Evolutionary conservation across 2,329 filamentous ascomycete genomes (phyloP), one percentile per base, ranked within the genome.

Genomic region (Penicillium sp.): DNA sequence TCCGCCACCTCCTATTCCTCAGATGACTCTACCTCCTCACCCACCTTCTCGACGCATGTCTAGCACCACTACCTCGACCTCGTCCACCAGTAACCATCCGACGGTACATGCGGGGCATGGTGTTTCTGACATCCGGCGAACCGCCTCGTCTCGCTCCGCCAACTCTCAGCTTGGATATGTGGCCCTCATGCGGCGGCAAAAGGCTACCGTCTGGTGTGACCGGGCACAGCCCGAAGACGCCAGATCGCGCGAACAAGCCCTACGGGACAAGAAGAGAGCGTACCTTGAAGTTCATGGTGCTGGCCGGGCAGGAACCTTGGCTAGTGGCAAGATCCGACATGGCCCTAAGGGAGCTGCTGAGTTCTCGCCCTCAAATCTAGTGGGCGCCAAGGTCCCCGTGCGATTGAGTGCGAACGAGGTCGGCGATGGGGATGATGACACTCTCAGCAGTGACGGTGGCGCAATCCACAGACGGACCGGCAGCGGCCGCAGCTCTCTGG

Each of bases 201-300:
- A 97, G 74, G 94, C 92, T 33, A 99, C 94, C 0, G 94, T 99
- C 5, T 99, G 94, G 94, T 97, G 92, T 78, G 94, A 97, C 72
- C 88, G 92, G 53, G 85, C 93, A 10, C 94, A 99, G 73, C 87
- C 90, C 60, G 92, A 97, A 75, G 94, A 99, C 72, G 91, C 93
- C 0, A 84, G 91, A 50, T 79, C 94, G 56, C 79, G 88, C 4
- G 92, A 91, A 29, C 89, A 92, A 68, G 92, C 96, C 73, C 85
- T 90, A 57, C 89, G 90, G 38, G 94, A 92, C 57, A 96, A 94
- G 79, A 87, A 90, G 78, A 84, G 92, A 48, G 94, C 94, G 13
- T 87, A 88, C 55, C 86, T 89, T 67, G 92, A 97, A 76, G 87
- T 97, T 8, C 86, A 88, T 48, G 90, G 70, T 50, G 74, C 78